Evolutionary conservation across 768 basidiomycete species (phyloP), one percentile per base, ranked within the genome.

Genomic region (Sarcomyxa edulis): DNA sequence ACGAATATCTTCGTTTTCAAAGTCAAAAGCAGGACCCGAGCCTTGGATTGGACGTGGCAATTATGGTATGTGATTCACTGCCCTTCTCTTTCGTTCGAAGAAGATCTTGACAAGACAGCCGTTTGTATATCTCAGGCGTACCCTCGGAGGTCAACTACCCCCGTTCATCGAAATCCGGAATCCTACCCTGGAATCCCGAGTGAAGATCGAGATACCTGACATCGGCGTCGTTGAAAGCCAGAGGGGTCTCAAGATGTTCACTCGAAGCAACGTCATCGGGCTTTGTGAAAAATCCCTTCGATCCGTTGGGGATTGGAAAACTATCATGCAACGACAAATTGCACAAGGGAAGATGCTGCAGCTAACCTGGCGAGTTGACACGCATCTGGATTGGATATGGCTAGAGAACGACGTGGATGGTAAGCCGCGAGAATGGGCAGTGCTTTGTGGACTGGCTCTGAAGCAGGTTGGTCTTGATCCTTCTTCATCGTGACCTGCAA

Each of bases 1-100:
- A 88, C 82, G 0, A 84, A 91, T 46, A 74, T 95, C 19, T 95
- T 93, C 56, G 69, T 95, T 20, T 87, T 94, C 59, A 94, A 95
- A 51, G 50, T 69, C 12, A 88, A 84, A 55, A 81, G 78, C 45
- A 76, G 87, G 20, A 80, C 84, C 5, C 68, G 90, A 36, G 83
- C 87, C 1, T 69, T 76, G 26, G 92, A 96, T 56, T 97, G 94
- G 94, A 68, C 79, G 31, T 96, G 92, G 93, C 72, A 77, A 37
- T 63, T 96, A 32, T 92, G 89, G 92, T 82, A 48, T 39, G 61
- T 39, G 2, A 24, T 30, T 26, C 26, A 6, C 21, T 28, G 6
- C 37, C 34, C 34, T 34, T 26, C 18, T 39, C 3, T 23, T 8
- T 43, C 18, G 31, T 28, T 32, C n/a, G 31, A 14, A 18, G 25